Evolutionary conservation across 2,329 filamentous ascomycete species (phyloP), one percentile per base, ranked within the genome.

Genomic region (Sphaerostilbella broomeana): DNA sequence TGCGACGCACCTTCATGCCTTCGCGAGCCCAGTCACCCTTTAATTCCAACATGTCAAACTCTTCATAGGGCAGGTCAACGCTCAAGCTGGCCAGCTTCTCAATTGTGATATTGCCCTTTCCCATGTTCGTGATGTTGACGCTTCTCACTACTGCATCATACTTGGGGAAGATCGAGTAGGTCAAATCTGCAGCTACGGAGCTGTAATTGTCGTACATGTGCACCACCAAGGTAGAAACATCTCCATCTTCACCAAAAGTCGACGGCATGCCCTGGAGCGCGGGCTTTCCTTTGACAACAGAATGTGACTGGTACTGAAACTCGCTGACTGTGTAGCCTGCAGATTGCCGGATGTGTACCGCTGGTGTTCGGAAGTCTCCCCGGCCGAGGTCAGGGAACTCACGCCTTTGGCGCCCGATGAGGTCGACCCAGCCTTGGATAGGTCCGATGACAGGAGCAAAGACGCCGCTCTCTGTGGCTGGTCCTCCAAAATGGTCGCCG

Each of bases 341-440:
- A 2, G 70, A 60, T 49, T 83, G 77, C 38, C 67, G 65, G 48
- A 83, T 76, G 25, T 74, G 70, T 10, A 82, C 66, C 0, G 79
- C 78, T 0, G 79, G 79, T 3, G 71, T 60, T 4, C 79, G 69
- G 47, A 79, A 77, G 51, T 83, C 79, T 12, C 77, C 77, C 6
- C 77, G 69, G 1, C 79, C 78, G 4, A 77, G 61, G 43, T 83
- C 78, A 2, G 79, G 79, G 38, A 79, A 81, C 51, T 82, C 79
- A 19, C 79, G 70, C 12, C 74, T 69, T 12, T 69, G 53, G 28
- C 73, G 75, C 9, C 68, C 69, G 24, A 68, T 56, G 34, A 64
- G 52, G 21, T 68, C 59, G 24, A 69, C 62, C 78, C 78, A 82
- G 30, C 79, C 79, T 13, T 67, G 47, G 6, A 51, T 48, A 11